A percentile compares a stretch with the other conserved stretches of the same genome.
phyloP scores from a whole-genome alignment of 768 basidiomycete genomes.

The Russula sp. region DNA sequence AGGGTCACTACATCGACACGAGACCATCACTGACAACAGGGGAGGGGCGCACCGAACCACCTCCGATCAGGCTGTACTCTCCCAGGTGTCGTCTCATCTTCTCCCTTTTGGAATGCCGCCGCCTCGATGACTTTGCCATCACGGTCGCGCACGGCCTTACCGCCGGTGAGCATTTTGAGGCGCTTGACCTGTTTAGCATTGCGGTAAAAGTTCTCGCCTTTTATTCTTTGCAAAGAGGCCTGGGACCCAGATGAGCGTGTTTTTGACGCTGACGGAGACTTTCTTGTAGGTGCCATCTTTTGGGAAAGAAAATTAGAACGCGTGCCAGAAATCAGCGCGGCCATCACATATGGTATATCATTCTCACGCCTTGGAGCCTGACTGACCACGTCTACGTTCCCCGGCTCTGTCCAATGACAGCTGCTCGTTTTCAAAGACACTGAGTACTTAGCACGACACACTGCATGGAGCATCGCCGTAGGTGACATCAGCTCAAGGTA shows the following conservation, averaged over 20 bases:
- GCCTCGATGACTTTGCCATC: slow-evolving; percentile 91
- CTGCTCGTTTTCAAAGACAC: too few relatives aligned
- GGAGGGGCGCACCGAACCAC: slow-evolving; percentile 81
- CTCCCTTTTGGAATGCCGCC: slow-evolving; percentile 94
- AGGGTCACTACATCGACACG: not conserved
- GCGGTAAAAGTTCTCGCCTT: slow-evolving; percentile 98
- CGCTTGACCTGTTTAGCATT: slow-evolving; percentile 82
- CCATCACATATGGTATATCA: not conserved
- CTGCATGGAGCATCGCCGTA: too few relatives aligned
- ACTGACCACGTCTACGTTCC: too few relatives aligned
- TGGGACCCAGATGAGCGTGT: slow-evolving; percentile 39
- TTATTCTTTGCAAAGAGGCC: slow-evolving; percentile 59
- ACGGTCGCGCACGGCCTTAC: slow-evolving; percentile 84
- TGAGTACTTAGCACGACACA: too few relatives aligned
- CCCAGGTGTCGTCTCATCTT: slow-evolving; percentile 84
- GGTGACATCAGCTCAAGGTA: too few relatives aligned
- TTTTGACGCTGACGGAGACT: slow-evolving; percentile 31
- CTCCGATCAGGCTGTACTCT: slow-evolving; percentile 91
- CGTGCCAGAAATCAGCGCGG: not conserved
- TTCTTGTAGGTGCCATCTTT: slow-evolving; percentile 34
- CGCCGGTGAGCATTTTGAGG: slow-evolving; percentile 90
- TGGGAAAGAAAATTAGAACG: not conserved
- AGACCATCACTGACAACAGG: not conserved
- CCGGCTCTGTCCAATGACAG: too few relatives aligned
- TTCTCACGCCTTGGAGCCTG: not conserved